Percentiles rank a stretch among this genome's conserved stretches.
These are phyloP conservation scores for Cnidoscolus chayamansa DNA, from an alignment of 441 rosid genomes.

Conservation along the genomic window DNA sequence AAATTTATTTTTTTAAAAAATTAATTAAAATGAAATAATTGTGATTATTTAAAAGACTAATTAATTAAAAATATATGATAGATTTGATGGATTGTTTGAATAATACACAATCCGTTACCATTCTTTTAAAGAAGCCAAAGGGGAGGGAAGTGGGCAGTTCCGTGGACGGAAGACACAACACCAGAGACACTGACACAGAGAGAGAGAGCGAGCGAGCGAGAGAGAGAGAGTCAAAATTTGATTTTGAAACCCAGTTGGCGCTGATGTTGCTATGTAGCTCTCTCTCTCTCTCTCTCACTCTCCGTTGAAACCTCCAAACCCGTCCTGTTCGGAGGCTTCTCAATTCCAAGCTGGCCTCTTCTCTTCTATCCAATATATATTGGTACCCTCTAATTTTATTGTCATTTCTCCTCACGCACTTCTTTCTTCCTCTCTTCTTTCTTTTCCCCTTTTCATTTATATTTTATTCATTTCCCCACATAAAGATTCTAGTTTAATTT, in stretches of 20 bases:
- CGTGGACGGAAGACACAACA: no score
- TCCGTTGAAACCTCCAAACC: background rate
- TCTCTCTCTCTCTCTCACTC: background rate
- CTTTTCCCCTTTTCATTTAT: no score
- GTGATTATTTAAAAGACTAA: no score
- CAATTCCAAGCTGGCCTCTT: background rate
- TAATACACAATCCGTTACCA: no score
- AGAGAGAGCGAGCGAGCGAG: background rate
- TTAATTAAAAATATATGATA: no score
- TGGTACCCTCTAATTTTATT: background rate
- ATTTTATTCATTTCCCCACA: no score
- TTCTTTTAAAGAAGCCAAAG: no score
- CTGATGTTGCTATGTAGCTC: background rate
- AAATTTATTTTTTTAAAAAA: no score
- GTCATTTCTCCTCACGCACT: slow-evolving; percentile 11
- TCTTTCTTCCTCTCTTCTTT: background rate
- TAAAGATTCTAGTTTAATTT: no score
- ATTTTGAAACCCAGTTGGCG: slow-evolving; percentile 13
- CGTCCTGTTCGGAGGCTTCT: slow-evolving; percentile 2
- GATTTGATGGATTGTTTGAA: no score
- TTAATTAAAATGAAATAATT: no score
- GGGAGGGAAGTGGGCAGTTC: no score
- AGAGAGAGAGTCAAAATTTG: background rate
- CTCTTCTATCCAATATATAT: background rate
- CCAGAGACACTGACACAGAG: background rate